A percentile compares a stretch with the other conserved stretches of the same genome.
Conservation (phyloP, 2,329 filamentous ascomycete species). For the Chaetomium olivaceum region DNA sequence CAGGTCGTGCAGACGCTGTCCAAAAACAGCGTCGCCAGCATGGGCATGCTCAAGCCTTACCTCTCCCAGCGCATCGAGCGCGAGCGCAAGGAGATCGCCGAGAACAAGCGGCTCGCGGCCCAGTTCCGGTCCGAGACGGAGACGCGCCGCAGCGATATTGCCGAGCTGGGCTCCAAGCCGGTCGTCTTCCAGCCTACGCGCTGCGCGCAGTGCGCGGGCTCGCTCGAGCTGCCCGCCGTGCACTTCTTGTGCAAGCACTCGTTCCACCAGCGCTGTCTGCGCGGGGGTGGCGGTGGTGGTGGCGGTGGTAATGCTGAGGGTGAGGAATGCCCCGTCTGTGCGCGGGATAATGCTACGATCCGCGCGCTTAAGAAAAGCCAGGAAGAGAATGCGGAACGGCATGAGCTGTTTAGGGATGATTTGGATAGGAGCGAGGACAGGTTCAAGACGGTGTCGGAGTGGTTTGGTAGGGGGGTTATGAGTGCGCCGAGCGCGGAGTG, state of each 20-base stretch:
- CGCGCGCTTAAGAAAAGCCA: conserved; percentile 83
- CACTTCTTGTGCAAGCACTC: conserved; percentile 97
- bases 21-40: conserved; percentile 74
- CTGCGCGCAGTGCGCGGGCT: conserved; percentile 77
- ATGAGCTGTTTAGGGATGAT: conserved; percentile 85
- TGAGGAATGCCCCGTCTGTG: conserved; percentile 82
- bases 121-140: conserved; percentile 84
- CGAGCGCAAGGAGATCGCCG: conserved; percentile 79
- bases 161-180: conserved; percentile 74
- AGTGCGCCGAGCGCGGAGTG: conserved; percentile 45
- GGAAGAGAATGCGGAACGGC: conserved; percentile 79
- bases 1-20: conserved; percentile 92
- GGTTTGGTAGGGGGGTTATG: conserved; percentile 95
- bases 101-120: conserved; percentile 76
- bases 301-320: conserved; percentile 34
- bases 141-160: conserved; percentile 74
- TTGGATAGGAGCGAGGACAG: conserved; percentile 75
- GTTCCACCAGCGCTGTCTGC: conserved; percentile 88
- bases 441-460: conserved; percentile 90
- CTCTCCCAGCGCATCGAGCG: conserved; percentile 84
- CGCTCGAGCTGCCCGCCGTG: conserved; percentile 83
- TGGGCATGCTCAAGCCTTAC: conserved; percentile 96
- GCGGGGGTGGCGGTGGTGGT: conserved; percentile 41
- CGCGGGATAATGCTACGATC: conserved; percentile 81
- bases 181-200: conserved; percentile 87